Evolutionary conservation across 768 basidiomycete genomes (phyloP), one percentile per base, ranked within the genome.

Genomic region (Amanita molliuscula): DNA sequence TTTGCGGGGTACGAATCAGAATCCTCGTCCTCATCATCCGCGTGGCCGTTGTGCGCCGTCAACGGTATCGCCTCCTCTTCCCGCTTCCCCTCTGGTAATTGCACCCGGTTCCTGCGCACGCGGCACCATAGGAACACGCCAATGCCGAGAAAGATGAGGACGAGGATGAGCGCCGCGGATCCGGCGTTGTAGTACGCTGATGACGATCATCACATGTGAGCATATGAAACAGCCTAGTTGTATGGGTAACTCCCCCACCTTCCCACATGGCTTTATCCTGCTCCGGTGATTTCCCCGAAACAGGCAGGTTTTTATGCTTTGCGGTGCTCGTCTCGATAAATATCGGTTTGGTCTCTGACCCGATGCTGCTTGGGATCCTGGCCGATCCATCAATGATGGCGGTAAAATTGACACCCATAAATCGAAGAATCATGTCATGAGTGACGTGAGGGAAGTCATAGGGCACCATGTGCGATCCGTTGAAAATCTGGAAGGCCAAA

Each of bases 351-450:
- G 67, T 67, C 29, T 78, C 69, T 6, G 73, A 72, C 10, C 94
- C 96, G 23, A 99, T 73, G 34, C 77, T 79, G 53, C 86, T 90
- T 11, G 90, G 84, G 50, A 94, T 85, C 46, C 67, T 73, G 2
- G 90, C 91, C 0, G 89, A 82, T 28, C 87, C 83, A 20, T 87
- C 91, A 2, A 82, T 71, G 51, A 97, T 76, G 2, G 80, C 75
- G 21, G 84, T 77, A 58, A 95, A 88, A 69, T 98, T 85, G 53
- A 93, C 80, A 45, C 81, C 84, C 84, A 97, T 90, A 71, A 99
- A 99, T 11, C 96, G 88, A 35, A 96, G 79, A 57, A 99, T 95
- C 96, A 98, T 97, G 65, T 99, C 96, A 63, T 97, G 92, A 3
- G 94, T 74, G 16, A 84, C 80, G 46, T 88, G 77, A 0, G 93